phyloP scores from a whole-genome alignment of 345 rosid genomes.

The Arabis alpina region DNA sequence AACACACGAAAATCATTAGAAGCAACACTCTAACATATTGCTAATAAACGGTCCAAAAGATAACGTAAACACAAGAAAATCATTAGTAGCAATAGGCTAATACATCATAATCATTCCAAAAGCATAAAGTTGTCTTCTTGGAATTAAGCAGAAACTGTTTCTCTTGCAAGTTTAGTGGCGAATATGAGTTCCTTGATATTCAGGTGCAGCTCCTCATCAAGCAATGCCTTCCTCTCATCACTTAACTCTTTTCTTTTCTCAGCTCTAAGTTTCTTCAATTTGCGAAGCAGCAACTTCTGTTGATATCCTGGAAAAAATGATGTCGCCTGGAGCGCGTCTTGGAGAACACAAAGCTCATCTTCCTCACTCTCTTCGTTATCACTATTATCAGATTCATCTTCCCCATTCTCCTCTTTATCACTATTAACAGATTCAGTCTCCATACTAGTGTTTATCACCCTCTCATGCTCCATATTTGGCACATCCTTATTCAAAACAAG shows the following conservation, averaged over 20 bases:
- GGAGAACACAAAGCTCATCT: slow-evolving; percentile 5
- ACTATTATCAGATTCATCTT: background rate
- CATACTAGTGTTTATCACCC: background rate
- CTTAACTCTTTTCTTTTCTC: background rate
- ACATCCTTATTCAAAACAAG: background rate
- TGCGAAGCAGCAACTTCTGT: slow-evolving; percentile 11
- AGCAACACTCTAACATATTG: too few relatives aligned
- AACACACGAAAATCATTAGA: too few relatives aligned
- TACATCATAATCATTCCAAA: slow-evolving; percentile 4
- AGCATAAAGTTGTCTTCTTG: background rate
- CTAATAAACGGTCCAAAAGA: too few relatives aligned
- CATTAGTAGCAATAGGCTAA: background rate
- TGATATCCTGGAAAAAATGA: background rate
- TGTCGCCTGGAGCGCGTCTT: slow-evolving; percentile 10
- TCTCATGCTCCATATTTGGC: background rate
- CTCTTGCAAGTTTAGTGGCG: slow-evolving; percentile 6
- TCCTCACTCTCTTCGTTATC: slow-evolving; percentile 7
- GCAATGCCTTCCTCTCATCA: slow-evolving; percentile 24
- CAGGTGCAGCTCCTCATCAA: slow-evolving; percentile 4
- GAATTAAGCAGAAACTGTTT: background rate
- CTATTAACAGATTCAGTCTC: background rate
- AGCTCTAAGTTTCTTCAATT: background rate
- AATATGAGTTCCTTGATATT: slow-evolving; percentile 1
- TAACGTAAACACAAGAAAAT: too few relatives aligned
- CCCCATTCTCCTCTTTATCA: too few relatives aligned